These are phyloP conservation scores for Trichoderma endophyticum DNA, from an alignment of 2,329 filamentous ascomycete species.

Conservation along the genomic window DNA sequence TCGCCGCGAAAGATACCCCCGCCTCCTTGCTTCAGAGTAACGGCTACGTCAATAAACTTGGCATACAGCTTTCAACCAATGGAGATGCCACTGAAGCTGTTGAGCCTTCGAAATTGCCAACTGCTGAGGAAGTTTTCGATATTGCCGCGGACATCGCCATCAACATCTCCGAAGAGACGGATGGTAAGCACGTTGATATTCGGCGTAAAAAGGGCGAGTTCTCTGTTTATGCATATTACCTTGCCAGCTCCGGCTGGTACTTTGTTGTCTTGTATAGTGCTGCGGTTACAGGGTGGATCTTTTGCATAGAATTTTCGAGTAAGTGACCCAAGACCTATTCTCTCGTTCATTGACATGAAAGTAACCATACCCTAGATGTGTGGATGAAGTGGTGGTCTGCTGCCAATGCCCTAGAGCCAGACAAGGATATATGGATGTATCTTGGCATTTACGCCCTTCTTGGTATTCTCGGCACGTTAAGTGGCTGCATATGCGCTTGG, in stretches of 20 bases:
- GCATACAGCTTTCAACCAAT: background rate
- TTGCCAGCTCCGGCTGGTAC: conserved; percentile 5
- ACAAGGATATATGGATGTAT: conserved; percentile 14
- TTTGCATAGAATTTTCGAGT: conserved; percentile 17
- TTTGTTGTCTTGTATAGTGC: background rate
- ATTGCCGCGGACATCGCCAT: background rate
- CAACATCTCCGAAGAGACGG: background rate
- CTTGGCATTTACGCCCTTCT: conserved; percentile 5
- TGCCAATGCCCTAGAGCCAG: conserved; percentile 10
- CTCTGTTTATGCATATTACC: conserved; percentile 14
- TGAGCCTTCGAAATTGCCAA: background rate
- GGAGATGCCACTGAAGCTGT: background rate
- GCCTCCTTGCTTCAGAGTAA: background rate
- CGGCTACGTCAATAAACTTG: conserved; percentile 12
- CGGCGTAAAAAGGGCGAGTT: conserved; percentile 12
- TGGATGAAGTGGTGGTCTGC: conserved; percentile 19
- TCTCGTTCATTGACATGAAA: background rate
- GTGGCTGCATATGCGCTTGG: background rate
- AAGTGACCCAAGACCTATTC: background rate
- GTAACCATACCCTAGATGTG: background rate
- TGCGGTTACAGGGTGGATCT: background rate
- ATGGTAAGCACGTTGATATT: conserved; percentile 9
- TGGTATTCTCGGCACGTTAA: conserved; percentile 1
- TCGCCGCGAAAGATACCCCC: background rate
- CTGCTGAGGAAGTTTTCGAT: background rate